These are phyloP conservation scores for Teratosphaeriaceae sp. DNA, from an alignment of 2,329 filamentous ascomycete species.

Conservation along the genomic window DNA sequence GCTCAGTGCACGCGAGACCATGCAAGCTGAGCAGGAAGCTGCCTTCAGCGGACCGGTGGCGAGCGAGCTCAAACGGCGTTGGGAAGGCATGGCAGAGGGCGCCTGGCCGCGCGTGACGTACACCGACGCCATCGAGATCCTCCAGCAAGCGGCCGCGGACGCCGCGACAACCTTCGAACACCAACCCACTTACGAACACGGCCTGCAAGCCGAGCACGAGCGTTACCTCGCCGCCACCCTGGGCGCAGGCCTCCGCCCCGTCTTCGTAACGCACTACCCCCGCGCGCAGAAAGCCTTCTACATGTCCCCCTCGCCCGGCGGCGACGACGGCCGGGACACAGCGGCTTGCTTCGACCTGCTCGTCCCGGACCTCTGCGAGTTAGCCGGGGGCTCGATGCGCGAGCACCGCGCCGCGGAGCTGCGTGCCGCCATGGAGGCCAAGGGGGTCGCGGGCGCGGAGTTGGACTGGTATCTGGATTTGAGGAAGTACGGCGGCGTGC, in stretches of 20 bases:
- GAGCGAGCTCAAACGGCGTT: conserved; percentile 57
- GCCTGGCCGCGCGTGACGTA: conserved; percentile 85
- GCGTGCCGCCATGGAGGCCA: conserved; percentile 61
- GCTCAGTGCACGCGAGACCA: conserved; percentile 22
- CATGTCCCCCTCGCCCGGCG: conserved; percentile 54
- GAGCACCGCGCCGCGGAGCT: conserved; percentile 68
- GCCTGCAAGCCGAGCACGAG: conserved; percentile 88
- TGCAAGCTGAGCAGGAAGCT: conserved; percentile 17
- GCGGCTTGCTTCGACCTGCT: conserved; percentile 89
- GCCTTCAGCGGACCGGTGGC: conserved; percentile 26
- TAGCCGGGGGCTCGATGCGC: conserved; percentile 83
- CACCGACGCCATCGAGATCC: conserved; percentile 62
- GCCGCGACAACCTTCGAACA: conserved; percentile 54
- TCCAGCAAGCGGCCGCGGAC: conserved; percentile 47
- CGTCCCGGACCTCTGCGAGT: conserved; percentile 77
- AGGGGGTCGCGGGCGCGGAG: conserved; percentile 46
- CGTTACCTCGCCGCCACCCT: conserved; percentile 69
- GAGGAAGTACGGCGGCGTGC: conserved; percentile 82
- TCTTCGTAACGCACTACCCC: conserved; percentile 95
- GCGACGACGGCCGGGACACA: conserved; percentile 39
- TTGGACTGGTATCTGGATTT: conserved; percentile 86
- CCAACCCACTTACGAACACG: conserved; percentile 62
- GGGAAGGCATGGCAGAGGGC: conserved; percentile 63
- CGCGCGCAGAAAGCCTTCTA: conserved; percentile 86
- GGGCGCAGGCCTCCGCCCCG: conserved; percentile 55